Percentiles rank a stretch among this genome's conserved stretches.
Conservation (phyloP, 345 rosid genomes). For the Linum lewisii region DNA sequence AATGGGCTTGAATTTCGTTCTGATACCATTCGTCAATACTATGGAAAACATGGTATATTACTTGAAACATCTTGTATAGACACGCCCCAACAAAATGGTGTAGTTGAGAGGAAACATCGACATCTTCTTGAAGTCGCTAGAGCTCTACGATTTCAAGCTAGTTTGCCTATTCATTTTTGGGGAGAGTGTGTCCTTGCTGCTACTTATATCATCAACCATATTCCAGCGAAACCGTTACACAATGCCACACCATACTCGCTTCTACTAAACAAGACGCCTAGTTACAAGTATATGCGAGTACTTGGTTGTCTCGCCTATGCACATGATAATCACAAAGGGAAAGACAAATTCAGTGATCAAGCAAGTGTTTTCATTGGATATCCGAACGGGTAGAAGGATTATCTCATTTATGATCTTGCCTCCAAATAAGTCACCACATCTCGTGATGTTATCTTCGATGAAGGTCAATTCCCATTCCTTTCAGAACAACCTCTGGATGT, state of each 20-base stretch:
- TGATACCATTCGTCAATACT: neutral
- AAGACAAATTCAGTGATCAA: neutral
- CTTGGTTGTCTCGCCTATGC: neutral
- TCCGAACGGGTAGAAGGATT: neutral
- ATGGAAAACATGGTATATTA: neutral
- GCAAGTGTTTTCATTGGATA: slow-evolving; percentile 2
- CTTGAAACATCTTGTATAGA: slow-evolving; percentile 8
- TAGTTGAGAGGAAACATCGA: neutral
- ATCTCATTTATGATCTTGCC: neutral
- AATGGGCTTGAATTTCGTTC: slow-evolving; percentile 1
- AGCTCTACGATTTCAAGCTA: neutral
- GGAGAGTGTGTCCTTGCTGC: neutral
- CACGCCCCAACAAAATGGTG: slow-evolving; percentile 14
- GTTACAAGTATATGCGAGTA: neutral
- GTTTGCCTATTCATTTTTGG: neutral
- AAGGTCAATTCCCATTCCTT: neutral
- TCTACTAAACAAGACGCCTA: neutral
- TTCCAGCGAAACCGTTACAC: neutral
- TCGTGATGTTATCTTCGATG: neutral
- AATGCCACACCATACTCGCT: neutral
- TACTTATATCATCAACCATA: neutral
- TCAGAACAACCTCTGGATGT: no score
- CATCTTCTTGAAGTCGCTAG: slow-evolving; percentile 1
- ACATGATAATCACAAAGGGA: no score
- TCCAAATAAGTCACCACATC: neutral